Base-by-base conservation (phyloP, 768 basidiomycete genomes). In the Arthromyces matolae region DNA sequence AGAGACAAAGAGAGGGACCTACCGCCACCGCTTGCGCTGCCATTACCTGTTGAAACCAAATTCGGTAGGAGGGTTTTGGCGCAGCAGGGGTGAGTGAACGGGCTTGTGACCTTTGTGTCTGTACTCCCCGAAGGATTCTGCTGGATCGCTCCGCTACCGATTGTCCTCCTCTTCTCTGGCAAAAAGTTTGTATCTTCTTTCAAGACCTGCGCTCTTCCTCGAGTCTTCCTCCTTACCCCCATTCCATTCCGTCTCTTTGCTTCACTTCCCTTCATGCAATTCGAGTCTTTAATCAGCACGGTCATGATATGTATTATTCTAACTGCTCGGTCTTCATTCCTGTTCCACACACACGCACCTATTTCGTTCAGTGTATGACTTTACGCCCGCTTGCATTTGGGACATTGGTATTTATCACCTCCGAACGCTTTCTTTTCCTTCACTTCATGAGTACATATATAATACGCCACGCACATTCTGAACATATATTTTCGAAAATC, bases 11-110 rank as follows among this genome's bases (percentile, higher is more conserved):
- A 61, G 33, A 36, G 77, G 34, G 67, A 63, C 40, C 61, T 77
- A 39, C 71, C 79, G 36, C 70, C 77, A 36, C 66, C 74, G n/a
- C 64, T 71, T 8, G 65, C 77, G 16, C 54, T 77, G n/a, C n/a
- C n/a, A n/a, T n/a, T n/a, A n/a, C n/a, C n/a, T n/a, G n/a, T n/a
- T n/a, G n/a, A n/a, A n/a, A n/a, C n/a, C 12, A 70, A 69, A 23
- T 62, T 62, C 34, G 44, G 67, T 40, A 62, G 73, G 55, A 66
- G 70, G 34, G 67, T 75, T 36, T 52, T 69, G 57, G 57, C 67
- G 36, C 65, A 68, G 48, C 68, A 70, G 50, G 66, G 60, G 59
- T 53, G 42, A 51, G 38, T 4, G 13, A n/a, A 14, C 2, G 23
- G 8, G n/a, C n/a, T n/a, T n/a, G n/a, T n/a, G n/a, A n/a, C n/a